phyloP scores from a whole-genome alignment of 495 filamentous ascomycete species.

The Glarea lozoyensis region DNA sequence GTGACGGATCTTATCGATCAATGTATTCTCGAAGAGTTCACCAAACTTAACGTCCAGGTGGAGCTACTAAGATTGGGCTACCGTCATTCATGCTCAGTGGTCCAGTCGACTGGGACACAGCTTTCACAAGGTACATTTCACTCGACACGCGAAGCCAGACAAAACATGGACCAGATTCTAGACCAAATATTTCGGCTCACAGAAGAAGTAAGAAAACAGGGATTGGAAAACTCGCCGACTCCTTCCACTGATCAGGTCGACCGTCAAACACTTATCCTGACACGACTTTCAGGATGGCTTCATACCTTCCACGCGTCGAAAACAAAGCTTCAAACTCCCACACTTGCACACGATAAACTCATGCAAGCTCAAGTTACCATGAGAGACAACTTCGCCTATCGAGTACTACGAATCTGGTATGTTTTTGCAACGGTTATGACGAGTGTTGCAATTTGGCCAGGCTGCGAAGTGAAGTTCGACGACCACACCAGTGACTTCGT shows the following conservation, averaged over 20 bases:
- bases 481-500: constrained; percentile 29
- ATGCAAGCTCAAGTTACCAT: neutral
- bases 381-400: constrained; percentile 11
- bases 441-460: constrained; percentile 26
- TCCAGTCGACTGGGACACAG: constrained; percentile 16
- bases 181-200: constrained; percentile 22
- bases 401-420: constrained; percentile 34
- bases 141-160: constrained; percentile 13
- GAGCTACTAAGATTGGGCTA: constrained; percentile 2
- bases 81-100: constrained; percentile 11
- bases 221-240: neutral
- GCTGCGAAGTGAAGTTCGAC: constrained; percentile 35
- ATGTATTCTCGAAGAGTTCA: constrained; percentile 30
- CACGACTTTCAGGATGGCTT: constrained; percentile 1
- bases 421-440: constrained; percentile 39
- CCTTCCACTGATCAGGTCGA: neutral
- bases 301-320: neutral
- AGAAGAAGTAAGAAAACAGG: constrained; percentile 14
- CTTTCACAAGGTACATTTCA: constrained; percentile 15
- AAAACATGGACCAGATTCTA: constrained; percentile 24
- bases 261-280: neutral
- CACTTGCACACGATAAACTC: too few species aligned
- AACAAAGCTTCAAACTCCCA: too few species aligned
- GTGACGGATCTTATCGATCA: constrained; percentile 24
- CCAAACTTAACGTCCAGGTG: constrained; percentile 28